A percentile compares a stretch with the other conserved stretches of the same genome.
phyloP scores from a whole-genome alignment of 169 alveolate species.

The Cryptosporidium sp. region DNA sequence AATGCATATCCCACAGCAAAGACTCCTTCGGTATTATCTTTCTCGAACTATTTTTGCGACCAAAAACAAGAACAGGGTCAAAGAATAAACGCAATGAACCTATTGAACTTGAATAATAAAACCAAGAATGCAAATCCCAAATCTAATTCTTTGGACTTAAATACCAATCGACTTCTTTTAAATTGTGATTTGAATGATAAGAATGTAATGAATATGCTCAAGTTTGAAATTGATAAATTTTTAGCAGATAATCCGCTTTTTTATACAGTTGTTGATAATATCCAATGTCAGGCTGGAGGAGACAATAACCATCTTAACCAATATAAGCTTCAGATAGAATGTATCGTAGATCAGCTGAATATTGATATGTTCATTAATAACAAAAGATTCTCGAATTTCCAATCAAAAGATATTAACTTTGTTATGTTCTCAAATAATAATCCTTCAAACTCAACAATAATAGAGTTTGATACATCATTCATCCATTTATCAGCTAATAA shows the following conservation, averaged over 20 bases:
- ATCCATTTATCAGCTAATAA: slow-evolving; percentile 30
- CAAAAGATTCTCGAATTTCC: slow-evolving; percentile 37
- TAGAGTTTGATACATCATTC: slow-evolving; percentile 59
- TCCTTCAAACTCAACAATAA: slow-evolving; percentile 18
- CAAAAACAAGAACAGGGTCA: slow-evolving; percentile 3
- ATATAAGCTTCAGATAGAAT: slow-evolving; percentile 44
- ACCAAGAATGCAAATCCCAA: not conserved
- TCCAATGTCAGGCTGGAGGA: slow-evolving; percentile 20
- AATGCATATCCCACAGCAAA: not conserved
- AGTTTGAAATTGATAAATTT: slow-evolving; percentile 55
- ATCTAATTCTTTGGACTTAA: not conserved
- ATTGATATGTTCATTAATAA: slow-evolving; percentile 38
- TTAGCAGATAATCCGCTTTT: slow-evolving; percentile 41
- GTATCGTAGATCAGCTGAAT: slow-evolving; percentile 27
- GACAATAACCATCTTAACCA: not conserved
- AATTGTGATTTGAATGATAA: slow-evolving; percentile 23
- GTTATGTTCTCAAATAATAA: slow-evolving; percentile 32
- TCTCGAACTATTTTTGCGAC: slow-evolving; percentile 27
- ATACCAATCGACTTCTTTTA: not conserved
- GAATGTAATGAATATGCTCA: slow-evolving; percentile 29
- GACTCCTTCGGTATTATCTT: slow-evolving; percentile 38
- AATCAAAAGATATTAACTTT: slow-evolving; percentile 44
- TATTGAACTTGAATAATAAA: not conserved
- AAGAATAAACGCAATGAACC: not conserved
- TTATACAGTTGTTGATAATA: slow-evolving; percentile 51